Base-by-base conservation (phyloP, 148 eudicot species). In the Rhododendron henanense region DNA sequence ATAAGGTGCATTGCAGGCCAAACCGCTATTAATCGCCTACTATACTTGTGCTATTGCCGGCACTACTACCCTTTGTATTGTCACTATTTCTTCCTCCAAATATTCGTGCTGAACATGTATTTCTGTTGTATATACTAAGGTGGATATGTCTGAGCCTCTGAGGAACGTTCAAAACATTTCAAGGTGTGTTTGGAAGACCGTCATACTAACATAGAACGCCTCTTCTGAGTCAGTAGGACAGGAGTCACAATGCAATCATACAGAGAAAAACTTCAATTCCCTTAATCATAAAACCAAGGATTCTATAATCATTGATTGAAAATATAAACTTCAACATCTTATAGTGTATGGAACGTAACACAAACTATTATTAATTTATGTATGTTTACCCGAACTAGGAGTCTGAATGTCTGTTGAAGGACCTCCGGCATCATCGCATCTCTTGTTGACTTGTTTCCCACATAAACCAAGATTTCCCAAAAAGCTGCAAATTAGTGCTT, bases 381-480 rank as follows among this genome's bases (percentile, higher is more conserved):
- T 31, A 81, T 9, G 21, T 39, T 88, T 89, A 95, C 98, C 98
- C 83, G 98, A 85, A 85, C 23, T 75, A 47, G 91, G 83, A 82
- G 93, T 69, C 77, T 87, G 90, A 23, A 93, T 89, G 74, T 57
- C 88, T 80, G 84, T 71, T 78, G 88, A 85, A 57, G 87, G 48
- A 82, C 92, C 92, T 85, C 92, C 90, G 87, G 63, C 85, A 79
- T 87, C 90, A 91, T 90, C 86, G 92, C 99, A 97, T 81, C 79
- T 86, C 84, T 85, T 87, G 55, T 86, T 86, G 80, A 93, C 88
- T 92, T 94, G 98, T 87, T 88, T 87, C 63, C 99, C 99, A 85
- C 99, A 97, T 89, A 97, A 89, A 65, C 86, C 92, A 84, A 91
- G 92, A 85, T 97, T 97, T 80, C 99, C 99, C 81, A 92, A 83